These are phyloP conservation scores for Penicillium dipodomyicola DNA, from an alignment of 495 filamentous ascomycete species.

Conservation along the genomic window DNA sequence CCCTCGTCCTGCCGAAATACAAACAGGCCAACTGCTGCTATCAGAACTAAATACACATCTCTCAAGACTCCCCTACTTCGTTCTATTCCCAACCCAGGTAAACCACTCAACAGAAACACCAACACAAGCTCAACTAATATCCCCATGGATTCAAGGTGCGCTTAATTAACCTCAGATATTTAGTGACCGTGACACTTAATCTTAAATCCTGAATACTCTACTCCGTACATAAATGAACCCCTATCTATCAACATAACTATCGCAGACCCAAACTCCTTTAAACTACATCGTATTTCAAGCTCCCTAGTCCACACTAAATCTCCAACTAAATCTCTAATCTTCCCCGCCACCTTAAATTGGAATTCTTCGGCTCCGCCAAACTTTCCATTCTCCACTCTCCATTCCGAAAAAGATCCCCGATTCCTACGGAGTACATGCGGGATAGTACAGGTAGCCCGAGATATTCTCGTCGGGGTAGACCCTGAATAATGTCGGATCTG, in stretches of 20 bases:
- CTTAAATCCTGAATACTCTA: no score
- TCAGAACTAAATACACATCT: neutral
- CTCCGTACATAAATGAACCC: no score
- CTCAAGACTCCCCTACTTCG: neutral
- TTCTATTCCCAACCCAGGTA: neutral
- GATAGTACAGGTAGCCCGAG: conserved; percentile 3
- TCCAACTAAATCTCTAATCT: neutral
- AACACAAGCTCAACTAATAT: neutral
- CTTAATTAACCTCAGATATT: neutral
- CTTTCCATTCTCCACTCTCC: neutral
- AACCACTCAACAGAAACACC: neutral
- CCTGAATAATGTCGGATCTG: neutral
- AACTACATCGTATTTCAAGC: no score
- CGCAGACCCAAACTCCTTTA: no score
- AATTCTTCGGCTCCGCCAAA: neutral
- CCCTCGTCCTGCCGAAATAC: neutral
- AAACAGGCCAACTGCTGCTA: neutral
- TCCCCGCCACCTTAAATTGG: neutral
- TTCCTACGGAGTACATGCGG: neutral
- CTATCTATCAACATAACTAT: no score
- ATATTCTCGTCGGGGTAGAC: conserved; percentile 5
- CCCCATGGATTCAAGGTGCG: neutral
- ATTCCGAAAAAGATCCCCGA: neutral
- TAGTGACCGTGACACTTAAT: neutral
- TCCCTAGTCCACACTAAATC: neutral